Evolutionary conservation across 2,329 filamentous ascomycete genomes (phyloP).

Genomic region (Scedosporium apiospermum): DNA sequence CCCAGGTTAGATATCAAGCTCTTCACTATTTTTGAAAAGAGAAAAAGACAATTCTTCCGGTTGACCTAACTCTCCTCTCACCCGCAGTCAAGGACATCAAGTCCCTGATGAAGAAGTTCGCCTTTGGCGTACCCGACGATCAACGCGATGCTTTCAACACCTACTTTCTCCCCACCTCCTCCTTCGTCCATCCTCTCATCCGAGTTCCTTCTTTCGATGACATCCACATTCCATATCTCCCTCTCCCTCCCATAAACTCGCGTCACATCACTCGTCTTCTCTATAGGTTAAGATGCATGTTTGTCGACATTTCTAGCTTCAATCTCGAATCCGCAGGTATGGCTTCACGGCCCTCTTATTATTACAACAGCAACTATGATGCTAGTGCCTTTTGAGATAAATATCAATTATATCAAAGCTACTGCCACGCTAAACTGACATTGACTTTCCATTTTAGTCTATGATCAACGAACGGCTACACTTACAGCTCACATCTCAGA

Average conservation of each 20-base stretch:
- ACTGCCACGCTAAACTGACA: background rate
- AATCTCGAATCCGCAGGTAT: constrained; percentile 1
- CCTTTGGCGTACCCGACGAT: constrained; percentile 53
- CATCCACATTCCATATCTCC: background rate
- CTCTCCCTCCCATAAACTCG: background rate
- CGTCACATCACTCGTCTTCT: background rate
- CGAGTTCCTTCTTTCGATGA: background rate
- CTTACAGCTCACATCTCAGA: background rate
- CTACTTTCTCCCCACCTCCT: constrained; percentile 66
- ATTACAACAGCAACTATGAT: too few species aligned
- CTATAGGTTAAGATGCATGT: background rate
- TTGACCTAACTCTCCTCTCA: background rate
- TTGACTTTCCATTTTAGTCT: background rate
- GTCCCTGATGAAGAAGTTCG: constrained; percentile 57
- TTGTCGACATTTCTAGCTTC: background rate
- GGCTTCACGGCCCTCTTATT: background rate
- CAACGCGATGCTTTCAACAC: constrained; percentile 56
- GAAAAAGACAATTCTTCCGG: background rate
- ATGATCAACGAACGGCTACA: constrained; percentile 2
- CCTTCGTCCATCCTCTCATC: constrained; percentile 72
- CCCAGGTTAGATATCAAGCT: background rate
- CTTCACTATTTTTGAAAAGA: too few species aligned
- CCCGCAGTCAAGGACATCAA: constrained; percentile 47
- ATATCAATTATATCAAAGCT: too few species aligned
- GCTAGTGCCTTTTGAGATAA: background rate